These are phyloP conservation scores for Pythium volutum DNA, from an alignment of 352 stramenopile genomes.

Conservation along the genomic window DNA sequence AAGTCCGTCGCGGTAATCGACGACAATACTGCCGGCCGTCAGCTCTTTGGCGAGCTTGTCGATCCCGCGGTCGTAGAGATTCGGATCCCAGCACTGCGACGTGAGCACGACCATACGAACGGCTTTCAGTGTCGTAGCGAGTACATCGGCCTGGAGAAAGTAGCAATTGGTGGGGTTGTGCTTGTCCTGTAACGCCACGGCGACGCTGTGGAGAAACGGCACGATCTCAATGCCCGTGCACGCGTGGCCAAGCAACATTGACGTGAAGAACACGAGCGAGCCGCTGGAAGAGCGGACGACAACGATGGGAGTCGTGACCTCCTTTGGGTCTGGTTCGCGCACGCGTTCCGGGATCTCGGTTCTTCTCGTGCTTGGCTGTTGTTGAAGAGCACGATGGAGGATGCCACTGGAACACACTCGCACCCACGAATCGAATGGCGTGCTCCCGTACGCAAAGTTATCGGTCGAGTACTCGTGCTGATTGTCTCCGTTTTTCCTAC, in stretches of 20 bases:
- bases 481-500: not conserved
- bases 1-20: constrained; percentile 53
- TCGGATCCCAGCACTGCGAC: constrained; percentile 58
- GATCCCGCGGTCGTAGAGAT: constrained; percentile 32
- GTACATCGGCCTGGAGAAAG: constrained; percentile 45
- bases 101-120: constrained; percentile 44
- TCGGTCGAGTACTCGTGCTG: constrained; percentile 29
- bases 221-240: constrained; percentile 52
- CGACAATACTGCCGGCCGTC: constrained; percentile 27
- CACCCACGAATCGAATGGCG: constrained; percentile 45
- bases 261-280: constrained; percentile 49
- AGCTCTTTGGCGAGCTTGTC: constrained; percentile 45
- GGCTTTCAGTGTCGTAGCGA: constrained; percentile 26
- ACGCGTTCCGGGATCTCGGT: not conserved
- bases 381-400: constrained; percentile 12
- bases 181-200: constrained; percentile 15
- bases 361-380: constrained; percentile 1
- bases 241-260: constrained; percentile 28
- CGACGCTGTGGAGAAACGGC: constrained; percentile 34
- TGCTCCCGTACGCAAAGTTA: constrained; percentile 62
- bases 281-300: constrained; percentile 59
- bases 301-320: constrained; percentile 5
- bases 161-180: constrained; percentile 11
- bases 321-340: too few relatives aligned
- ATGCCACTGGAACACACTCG: constrained; percentile 18